Evolutionary conservation across 495 filamentous ascomycete genomes (phyloP).

Genomic region (Talaromyces nanjingensis): DNA sequence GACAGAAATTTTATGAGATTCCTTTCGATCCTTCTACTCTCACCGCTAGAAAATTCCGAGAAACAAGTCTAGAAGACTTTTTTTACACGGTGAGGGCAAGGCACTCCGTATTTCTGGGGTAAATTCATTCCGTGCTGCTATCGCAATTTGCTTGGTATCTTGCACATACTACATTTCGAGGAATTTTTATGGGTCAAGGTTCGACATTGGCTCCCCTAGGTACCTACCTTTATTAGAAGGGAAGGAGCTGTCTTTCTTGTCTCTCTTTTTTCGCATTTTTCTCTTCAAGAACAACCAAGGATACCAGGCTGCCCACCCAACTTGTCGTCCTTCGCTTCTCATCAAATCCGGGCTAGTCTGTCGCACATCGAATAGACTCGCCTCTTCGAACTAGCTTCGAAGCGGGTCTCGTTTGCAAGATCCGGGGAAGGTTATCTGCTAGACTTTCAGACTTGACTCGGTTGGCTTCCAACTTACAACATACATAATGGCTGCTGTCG

Average conservation of each 20-base stretch:
- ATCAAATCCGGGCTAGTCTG: neutral
- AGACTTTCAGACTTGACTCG: neutral
- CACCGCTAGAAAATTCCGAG: neutral
- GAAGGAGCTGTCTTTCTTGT: neutral
- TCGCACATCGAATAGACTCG: neutral
- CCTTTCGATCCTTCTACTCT: neutral
- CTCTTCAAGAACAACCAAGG: neutral
- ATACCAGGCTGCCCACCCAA: neutral
- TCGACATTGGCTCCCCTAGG: neutral
- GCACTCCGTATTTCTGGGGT: neutral
- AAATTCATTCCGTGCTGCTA: neutral
- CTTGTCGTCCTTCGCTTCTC: neutral
- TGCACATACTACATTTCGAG: neutral
- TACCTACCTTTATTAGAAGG: neutral
- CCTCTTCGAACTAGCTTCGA: neutral
- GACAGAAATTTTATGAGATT: neutral
- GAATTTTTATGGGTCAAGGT: neutral
- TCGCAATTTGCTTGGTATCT: neutral
- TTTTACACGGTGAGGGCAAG: neutral
- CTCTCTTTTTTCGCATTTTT: neutral
- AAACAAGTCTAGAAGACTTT: neutral
- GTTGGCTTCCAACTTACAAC: neutral
- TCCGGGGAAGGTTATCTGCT: neutral
- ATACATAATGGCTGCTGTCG: constrained; percentile 14
- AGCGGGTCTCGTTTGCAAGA: neutral